Percentiles rank a stretch among this genome's conserved stretches.
Evolutionary conservation across 2,329 filamentous ascomycete genomes (phyloP).

Genomic region (Colletotrichum brevisporum): DNA sequence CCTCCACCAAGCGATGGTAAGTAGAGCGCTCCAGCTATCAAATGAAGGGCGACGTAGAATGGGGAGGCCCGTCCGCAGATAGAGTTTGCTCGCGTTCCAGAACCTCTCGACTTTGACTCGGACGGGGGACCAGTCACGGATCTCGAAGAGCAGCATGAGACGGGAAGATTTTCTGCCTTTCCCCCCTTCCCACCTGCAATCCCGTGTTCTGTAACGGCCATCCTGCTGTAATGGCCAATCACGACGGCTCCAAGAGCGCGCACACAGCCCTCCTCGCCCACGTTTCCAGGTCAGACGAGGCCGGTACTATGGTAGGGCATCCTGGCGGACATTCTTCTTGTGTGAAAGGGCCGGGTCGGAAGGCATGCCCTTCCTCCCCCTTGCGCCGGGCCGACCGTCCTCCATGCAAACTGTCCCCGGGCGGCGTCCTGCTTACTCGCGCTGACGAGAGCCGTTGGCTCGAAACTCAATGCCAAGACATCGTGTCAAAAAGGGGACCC

Average conservation of each 20-base stretch:
- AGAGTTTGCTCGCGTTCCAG: conserved; percentile 31
- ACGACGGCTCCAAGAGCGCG: not conserved
- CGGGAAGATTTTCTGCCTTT: conserved; percentile 1
- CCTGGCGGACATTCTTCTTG: no score
- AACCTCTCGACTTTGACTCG: conserved; percentile 31
- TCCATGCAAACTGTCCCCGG: no score
- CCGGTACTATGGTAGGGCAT: no score
- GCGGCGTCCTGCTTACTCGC: not conserved
- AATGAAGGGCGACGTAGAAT: not conserved
- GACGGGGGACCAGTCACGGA: conserved; percentile 17
- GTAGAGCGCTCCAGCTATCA: no score
- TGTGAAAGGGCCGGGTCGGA: no score
- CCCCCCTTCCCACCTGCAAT: not conserved
- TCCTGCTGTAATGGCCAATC: not conserved
- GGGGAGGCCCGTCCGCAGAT: conserved; percentile 13
- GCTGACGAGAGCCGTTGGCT: conserved; percentile 1
- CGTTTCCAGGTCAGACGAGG: not conserved
- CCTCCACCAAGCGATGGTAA: no score
- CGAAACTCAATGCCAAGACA: conserved; percentile 23
- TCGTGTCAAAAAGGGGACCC: conserved; percentile 9
- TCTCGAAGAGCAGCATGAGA: conserved; percentile 18
- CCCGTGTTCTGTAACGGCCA: not conserved
- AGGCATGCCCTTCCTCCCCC: no score
- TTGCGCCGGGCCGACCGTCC: not conserved
- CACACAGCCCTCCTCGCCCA: not conserved